phyloP scores from a whole-genome alignment of 495 filamentous ascomycete genomes.

The Astrothelium subdiscretum region DNA sequence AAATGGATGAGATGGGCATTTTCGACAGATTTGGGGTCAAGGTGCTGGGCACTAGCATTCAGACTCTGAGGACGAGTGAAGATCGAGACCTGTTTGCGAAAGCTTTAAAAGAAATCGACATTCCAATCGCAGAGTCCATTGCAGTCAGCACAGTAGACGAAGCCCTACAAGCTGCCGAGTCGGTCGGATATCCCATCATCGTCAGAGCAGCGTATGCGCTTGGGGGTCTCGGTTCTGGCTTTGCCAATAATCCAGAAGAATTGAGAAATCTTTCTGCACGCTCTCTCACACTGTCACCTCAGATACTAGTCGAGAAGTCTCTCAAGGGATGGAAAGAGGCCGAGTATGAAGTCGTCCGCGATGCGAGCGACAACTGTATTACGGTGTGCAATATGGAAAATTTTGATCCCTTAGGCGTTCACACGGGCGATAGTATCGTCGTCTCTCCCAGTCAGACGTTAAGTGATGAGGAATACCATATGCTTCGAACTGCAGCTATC shows the following conservation, averaged over 20 bases:
- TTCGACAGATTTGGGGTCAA: slow-evolving; percentile 91
- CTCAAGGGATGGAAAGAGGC: slow-evolving; percentile 99
- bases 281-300: slow-evolving; percentile 87
- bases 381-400: slow-evolving; percentile 99
- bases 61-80: slow-evolving; percentile 88
- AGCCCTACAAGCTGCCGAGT: slow-evolving; percentile 71
- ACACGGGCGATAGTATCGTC: slow-evolving; percentile 97
- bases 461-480: slow-evolving; percentile 97
- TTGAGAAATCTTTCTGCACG: slow-evolving; percentile 83
- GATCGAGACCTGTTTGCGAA: slow-evolving; percentile 93
- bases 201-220: slow-evolving; percentile 93
- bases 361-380: slow-evolving; percentile 95
- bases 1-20: slow-evolving; percentile 92
- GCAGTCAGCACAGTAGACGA: slow-evolving; percentile 85
- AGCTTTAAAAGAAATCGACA: slow-evolving; percentile 84
- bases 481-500: slow-evolving; percentile 96
- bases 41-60: slow-evolving; percentile 87
- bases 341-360: slow-evolving; percentile 95
- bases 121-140: slow-evolving; percentile 91
- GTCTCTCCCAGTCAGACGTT: slow-evolving; percentile 95
- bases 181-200: slow-evolving; percentile 92
- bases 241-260: slow-evolving; percentile 87
- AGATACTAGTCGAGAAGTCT: slow-evolving; percentile 98
- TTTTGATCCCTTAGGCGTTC: slow-evolving; percentile 95
- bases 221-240: slow-evolving; percentile 93